Conservation (phyloP, 208 protist genomes). For the Naegleria gruberi region DNA sequence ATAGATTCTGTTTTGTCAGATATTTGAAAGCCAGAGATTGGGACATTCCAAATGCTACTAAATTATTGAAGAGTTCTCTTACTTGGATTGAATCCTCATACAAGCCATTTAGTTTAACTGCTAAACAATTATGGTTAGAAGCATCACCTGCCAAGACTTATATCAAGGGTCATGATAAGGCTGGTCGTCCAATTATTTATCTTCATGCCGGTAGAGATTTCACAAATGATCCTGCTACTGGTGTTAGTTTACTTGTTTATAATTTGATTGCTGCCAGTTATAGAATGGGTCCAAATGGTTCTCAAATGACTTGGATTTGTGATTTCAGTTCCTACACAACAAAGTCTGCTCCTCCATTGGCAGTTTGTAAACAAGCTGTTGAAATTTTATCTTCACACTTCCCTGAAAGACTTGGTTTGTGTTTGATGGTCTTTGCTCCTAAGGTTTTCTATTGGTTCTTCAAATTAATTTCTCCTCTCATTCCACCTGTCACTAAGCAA, state of each 20-base stretch:
- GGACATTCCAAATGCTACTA: neutral
- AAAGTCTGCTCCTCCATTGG: neutral
- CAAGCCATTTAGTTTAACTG: neutral
- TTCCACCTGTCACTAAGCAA: neutral
- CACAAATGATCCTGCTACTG: neutral
- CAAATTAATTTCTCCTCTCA: neutral
- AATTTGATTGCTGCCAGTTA: neutral
- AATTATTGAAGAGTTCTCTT: neutral
- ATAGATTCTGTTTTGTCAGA: neutral
- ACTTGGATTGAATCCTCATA: conserved; percentile 1
- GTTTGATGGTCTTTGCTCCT: conserved; percentile 29
- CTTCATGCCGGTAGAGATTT: neutral
- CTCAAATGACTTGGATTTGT: neutral
- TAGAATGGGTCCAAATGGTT: neutral
- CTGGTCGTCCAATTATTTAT: neutral
- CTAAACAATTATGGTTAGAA: neutral
- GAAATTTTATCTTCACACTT: conserved; percentile 60
- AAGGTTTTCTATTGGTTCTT: neutral
- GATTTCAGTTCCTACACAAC: conserved; percentile 2
- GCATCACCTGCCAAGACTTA: conserved; percentile 7
- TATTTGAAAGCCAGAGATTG: conserved; percentile 18
- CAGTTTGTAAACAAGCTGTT: neutral
- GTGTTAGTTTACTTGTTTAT: conserved; percentile 2
- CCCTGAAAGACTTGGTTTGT: conserved; percentile 66
- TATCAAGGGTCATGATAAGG: neutral